These are phyloP conservation scores for Aspergillus flavus DNA, from an alignment of 2,329 filamentous ascomycete genomes.

Conservation along the genomic window DNA sequence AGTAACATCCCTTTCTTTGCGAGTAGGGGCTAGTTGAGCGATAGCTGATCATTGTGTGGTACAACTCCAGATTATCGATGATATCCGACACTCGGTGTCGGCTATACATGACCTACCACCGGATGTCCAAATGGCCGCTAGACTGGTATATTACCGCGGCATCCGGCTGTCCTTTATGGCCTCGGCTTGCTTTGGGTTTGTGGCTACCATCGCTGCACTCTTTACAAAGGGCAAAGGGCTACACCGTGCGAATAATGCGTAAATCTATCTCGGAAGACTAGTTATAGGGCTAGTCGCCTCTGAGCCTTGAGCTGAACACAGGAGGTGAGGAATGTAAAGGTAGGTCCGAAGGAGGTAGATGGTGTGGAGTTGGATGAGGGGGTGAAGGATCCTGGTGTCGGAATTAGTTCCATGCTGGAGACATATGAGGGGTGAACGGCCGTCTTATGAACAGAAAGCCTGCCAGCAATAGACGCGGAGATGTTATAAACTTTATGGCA, in stretches of 20 bases:
- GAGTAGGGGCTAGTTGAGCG: not conserved
- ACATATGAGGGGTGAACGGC: not conserved
- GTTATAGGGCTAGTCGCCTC: not conserved
- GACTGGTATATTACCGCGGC: constrained; percentile 63
- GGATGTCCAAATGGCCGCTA: constrained; percentile 59
- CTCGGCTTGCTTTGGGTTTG: constrained; percentile 54
- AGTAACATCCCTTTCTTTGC: constrained; percentile 48
- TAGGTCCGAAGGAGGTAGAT: not conserved
- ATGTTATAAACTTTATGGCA: not conserved
- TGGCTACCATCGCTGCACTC: constrained; percentile 53
- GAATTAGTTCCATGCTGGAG: not conserved
- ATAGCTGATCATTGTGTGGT: constrained; percentile 26
- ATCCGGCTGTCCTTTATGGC: constrained; percentile 59
- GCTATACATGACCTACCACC: constrained; percentile 58
- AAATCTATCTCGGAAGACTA: not conserved
- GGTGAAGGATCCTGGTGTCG: not conserved
- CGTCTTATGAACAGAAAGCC: not conserved
- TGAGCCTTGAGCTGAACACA: not conserved
- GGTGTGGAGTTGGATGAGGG: not conserved
- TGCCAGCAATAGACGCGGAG: not conserved
- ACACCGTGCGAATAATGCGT: not conserved
- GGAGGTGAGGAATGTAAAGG: not conserved
- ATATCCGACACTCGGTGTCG: constrained; percentile 64
- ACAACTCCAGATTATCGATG: constrained; percentile 57
- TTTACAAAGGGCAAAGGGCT: constrained; percentile 48